Evolutionary conservation across 441 rosid species (phyloP), one percentile per base, ranked within the genome.

Genomic region (California macrophylla): DNA sequence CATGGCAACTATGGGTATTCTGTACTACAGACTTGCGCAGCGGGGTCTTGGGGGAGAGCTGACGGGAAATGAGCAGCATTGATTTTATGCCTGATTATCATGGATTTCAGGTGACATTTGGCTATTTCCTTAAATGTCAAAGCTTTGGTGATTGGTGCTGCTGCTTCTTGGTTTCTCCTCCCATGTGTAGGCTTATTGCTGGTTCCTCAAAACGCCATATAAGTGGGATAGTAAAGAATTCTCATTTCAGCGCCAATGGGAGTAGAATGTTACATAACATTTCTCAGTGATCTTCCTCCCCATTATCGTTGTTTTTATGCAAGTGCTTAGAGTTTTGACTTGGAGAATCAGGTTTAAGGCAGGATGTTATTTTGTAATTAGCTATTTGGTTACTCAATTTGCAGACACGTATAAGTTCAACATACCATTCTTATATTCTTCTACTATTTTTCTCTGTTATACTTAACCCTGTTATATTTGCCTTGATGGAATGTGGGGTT

Each of bases 1-100:
- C 77, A 83, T 93, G 93, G 92, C 97, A n/a, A 93, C 97, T 16
- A 93, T 93, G 97, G 97, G 89, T 69, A 83, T 93, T 70, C 85
- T 93, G 68, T 93, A 93, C 74, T 89, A 89, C 85, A 87, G 95
- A 86, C 84, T 93, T 4, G 87, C 98, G 1, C 97, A 88, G 68
- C 84, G 89, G 28, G 95, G 86, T 62, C 81, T 89, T 1, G 89
- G 83, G 25, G 89, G 89, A 30, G 86, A 84, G 29, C 69, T 72
- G 71, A 76, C 78, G 1, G 82, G 72, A 7, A 86, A 85, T 23
- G 95, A 86, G 80, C 90, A 85, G 83, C 81, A 75, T 79, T 87
- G 77, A 83, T 70, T 69, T 40, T 16, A 15, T 20, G 54, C 8
- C 6, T 15, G 21, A 47, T 61, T 54, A 66, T 54, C 16, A 67